Evolutionary conservation across 2,329 filamentous ascomycete genomes (phyloP).

Genomic region (Neodidymelliopsis sp.): DNA sequence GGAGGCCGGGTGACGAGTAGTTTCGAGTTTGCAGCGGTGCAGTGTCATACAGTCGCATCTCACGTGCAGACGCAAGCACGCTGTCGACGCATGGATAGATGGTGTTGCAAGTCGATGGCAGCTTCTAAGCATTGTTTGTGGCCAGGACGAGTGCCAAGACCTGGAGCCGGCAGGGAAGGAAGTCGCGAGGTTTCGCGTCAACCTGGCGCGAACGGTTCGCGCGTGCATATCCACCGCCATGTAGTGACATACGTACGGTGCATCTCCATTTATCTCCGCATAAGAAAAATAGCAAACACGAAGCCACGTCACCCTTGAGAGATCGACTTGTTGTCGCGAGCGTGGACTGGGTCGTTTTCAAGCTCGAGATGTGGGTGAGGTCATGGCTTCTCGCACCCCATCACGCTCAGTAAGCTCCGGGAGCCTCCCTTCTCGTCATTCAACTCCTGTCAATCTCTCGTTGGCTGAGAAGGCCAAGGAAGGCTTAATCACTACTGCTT

Average conservation of each 20-base stretch:
- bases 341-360: neutral
- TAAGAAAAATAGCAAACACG: conserved; percentile 4
- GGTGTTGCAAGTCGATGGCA: neutral
- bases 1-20: neutral
- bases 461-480: conserved; percentile 36
- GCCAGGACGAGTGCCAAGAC: conserved; percentile 29
- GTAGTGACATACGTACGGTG: conserved; percentile 10
- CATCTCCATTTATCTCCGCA: conserved; percentile 4
- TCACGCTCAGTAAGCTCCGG: conserved; percentile 41
- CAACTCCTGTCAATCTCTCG: conserved; percentile 22
- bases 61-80: neutral
- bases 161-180: conserved; percentile 13
- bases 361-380: conserved; percentile 28
- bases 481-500: conserved; percentile 51
- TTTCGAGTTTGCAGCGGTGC: neutral
- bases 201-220: conserved; percentile 15
- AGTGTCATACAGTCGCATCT: neutral
- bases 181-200: conserved; percentile 27
- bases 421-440: conserved; percentile 29
- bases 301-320: conserved; percentile 17
- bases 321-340: neutral
- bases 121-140: no score
- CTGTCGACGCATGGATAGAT: neutral
- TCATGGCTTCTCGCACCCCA: conserved; percentile 38
- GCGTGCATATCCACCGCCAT: conserved; percentile 14